Conservation (phyloP, 140 eudicot species). For the Erigeron philadelphicus region DNA sequence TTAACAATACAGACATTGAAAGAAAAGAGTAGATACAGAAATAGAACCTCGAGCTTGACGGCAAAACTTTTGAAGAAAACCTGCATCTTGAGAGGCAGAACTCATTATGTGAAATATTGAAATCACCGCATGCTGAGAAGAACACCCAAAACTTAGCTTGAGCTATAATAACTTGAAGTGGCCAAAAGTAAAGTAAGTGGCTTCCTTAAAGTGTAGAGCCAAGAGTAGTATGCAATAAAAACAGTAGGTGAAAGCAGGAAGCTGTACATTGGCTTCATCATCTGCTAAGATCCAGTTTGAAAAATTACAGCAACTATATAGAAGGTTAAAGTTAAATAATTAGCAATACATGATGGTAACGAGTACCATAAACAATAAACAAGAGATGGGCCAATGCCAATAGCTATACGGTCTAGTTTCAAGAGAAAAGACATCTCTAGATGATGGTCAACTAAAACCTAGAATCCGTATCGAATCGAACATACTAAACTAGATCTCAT, state of each 20-base stretch:
- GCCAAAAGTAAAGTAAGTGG: neutral
- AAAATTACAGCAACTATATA: no score
- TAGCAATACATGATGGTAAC: no score
- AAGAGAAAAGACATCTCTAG: no score
- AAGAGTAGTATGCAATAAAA: neutral
- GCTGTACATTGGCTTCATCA: no score
- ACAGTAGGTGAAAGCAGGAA: neutral
- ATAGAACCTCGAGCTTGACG: neutral
- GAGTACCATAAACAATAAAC: no score
- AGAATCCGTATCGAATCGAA: no score
- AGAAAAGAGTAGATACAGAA: neutral
- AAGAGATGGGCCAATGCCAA: no score
- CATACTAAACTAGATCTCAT: no score
- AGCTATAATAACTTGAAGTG: neutral
- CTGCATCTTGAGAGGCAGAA: neutral
- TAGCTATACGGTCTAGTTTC: no score
- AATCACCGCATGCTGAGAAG: neutral
- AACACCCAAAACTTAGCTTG: neutral
- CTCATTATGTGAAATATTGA: neutral
- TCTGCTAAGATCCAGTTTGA: no score
- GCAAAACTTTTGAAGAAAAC: slow-evolving; percentile 1
- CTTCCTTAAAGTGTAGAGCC: neutral
- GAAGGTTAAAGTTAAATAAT: neutral
- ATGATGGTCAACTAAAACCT: no score
- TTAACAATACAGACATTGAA: neutral